A percentile compares a stretch with the other conserved stretches of the same genome.
phyloP scores from a whole-genome alignment of 345 rosid genomes.

The Brassica cretica region DNA sequence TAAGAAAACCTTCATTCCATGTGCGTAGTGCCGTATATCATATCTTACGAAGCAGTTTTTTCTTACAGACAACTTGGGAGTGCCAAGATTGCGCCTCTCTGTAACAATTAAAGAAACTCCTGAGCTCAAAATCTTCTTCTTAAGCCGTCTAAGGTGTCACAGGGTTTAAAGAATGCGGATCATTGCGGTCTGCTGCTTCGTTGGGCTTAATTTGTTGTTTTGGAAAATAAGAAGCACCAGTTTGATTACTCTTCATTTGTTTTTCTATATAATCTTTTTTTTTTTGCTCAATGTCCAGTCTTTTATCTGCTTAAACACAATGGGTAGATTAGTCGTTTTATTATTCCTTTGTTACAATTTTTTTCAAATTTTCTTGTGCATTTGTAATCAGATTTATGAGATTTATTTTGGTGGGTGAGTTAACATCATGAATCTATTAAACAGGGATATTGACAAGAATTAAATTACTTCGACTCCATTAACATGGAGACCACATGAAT shows the following conservation, averaged over 20 bases:
- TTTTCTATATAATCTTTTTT: slow-evolving; percentile 9
- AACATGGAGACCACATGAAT: too few relatives aligned
- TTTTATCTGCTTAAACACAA: slow-evolving; percentile 28
- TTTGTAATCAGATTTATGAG: slow-evolving; percentile 4
- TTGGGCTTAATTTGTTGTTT: slow-evolving; percentile 22
- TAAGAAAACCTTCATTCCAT: slow-evolving; percentile 26
- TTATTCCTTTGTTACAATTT: background rate
- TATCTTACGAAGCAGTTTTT: slow-evolving; percentile 4
- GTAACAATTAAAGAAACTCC: slow-evolving; percentile 17
- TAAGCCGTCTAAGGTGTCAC: slow-evolving; percentile 1
- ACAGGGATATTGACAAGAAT: background rate
- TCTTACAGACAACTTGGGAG: slow-evolving; percentile 6
- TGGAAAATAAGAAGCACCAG: background rate
- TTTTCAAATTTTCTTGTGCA: background rate
- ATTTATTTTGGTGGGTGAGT: background rate
- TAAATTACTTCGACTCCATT: background rate
- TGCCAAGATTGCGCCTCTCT: background rate
- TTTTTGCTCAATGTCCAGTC: slow-evolving; percentile 7
- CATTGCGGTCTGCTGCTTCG: slow-evolving; percentile 16
- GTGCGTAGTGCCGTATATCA: background rate
- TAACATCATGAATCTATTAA: slow-evolving; percentile 2
- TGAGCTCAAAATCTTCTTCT: slow-evolving; percentile 19
- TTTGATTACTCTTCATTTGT: slow-evolving; percentile 12
- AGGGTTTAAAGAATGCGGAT: background rate
- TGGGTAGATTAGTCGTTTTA: slow-evolving; percentile 33